A percentile compares a stretch with the other conserved stretches of the same genome.
phyloP scores from a whole-genome alignment of 1,139 yeast genomes.

The Taphrina sp. region DNA sequence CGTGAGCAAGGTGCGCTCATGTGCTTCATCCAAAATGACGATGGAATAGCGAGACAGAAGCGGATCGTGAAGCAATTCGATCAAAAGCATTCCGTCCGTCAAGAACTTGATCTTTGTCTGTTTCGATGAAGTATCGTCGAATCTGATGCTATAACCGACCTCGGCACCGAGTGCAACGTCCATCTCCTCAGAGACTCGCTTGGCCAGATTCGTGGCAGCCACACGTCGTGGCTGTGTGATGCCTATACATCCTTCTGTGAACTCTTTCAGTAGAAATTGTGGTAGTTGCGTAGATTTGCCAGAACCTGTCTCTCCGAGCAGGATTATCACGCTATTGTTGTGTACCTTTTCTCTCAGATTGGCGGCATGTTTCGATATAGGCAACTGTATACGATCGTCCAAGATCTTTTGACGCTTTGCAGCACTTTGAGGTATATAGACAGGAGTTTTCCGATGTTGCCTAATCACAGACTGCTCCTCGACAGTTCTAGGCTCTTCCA shows the following conservation, averaged over 20 bases:
- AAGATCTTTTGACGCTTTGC: constrained; percentile 25
- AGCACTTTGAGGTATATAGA: constrained; percentile 5
- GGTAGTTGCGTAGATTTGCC: constrained; percentile 96
- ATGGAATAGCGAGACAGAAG: constrained; percentile 64
- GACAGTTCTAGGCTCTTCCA: background rate
- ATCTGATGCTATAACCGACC: constrained; percentile 95
- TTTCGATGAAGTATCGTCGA: constrained; percentile 55
- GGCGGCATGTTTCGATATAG: constrained; percentile 53
- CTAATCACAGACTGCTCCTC: background rate
- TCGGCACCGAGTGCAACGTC: constrained; percentile 65
- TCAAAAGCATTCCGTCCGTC: constrained; percentile 94
- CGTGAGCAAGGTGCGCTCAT: constrained; percentile 89
- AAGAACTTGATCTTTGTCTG: constrained; percentile 74
- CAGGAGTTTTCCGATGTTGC: background rate
- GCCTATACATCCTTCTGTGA: constrained; percentile 59
- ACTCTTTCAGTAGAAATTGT: constrained; percentile 56
- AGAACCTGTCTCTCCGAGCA: constrained; percentile 96
- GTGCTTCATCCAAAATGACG: constrained; percentile 93
- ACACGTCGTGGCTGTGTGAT: constrained; percentile 97
- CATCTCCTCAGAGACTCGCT: constrained; percentile 85
- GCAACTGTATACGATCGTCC: constrained; percentile 25
- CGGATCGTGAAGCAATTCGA: constrained; percentile 82
- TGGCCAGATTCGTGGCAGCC: constrained; percentile 92
- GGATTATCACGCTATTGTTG: constrained; percentile 64
- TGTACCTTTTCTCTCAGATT: constrained; percentile 58